Conservation (phyloP, 495 filamentous ascomycete species). For the Penicillium daleae region DNA sequence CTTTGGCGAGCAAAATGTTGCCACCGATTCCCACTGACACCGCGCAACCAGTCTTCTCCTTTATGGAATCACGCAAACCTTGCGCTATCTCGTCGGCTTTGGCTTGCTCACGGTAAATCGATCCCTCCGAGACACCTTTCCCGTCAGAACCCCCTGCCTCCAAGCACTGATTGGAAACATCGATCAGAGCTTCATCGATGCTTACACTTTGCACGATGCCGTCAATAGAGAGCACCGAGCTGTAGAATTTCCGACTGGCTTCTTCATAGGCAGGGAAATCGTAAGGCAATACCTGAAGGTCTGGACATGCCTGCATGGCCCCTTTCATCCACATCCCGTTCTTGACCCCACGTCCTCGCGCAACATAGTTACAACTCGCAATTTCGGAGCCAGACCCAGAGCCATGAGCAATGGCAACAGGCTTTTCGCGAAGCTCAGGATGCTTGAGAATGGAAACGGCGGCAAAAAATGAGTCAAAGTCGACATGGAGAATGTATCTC, state of each 20-base stretch:
- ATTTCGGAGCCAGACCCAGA: slow-evolving; percentile 84
- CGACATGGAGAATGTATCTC: slow-evolving; percentile 90
- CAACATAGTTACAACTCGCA: slow-evolving; percentile 94
- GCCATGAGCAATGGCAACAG: slow-evolving; percentile 88
- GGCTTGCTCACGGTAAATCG: slow-evolving; percentile 78
- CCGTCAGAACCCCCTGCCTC: slow-evolving; percentile 70
- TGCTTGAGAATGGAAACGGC: slow-evolving; percentile 82
- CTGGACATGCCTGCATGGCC: slow-evolving; percentile 80
- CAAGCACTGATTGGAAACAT: slow-evolving; percentile 70
- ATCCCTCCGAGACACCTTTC: slow-evolving; percentile 67
- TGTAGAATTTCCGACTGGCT: slow-evolving; percentile 85
- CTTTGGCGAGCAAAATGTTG: slow-evolving; percentile 88
- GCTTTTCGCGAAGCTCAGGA: slow-evolving; percentile 78
- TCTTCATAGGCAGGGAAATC: slow-evolving; percentile 95
- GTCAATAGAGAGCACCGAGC: slow-evolving; percentile 74
- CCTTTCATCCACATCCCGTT: slow-evolving; percentile 99
- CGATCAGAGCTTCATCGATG: slow-evolving; percentile 89
- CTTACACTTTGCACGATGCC: slow-evolving; percentile 94
- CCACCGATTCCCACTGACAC: slow-evolving; percentile 94
- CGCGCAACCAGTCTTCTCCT: slow-evolving; percentile 74
- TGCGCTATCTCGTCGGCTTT: slow-evolving; percentile 76
- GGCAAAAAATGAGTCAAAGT: slow-evolving; percentile 98
- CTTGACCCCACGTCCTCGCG: slow-evolving; percentile 81
- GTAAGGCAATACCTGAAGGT: slow-evolving; percentile 84
- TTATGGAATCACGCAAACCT: slow-evolving; percentile 67